These are phyloP conservation scores for Craspedostauros australis DNA, from an alignment of 108 stramenopile species.

Conservation along the genomic window DNA sequence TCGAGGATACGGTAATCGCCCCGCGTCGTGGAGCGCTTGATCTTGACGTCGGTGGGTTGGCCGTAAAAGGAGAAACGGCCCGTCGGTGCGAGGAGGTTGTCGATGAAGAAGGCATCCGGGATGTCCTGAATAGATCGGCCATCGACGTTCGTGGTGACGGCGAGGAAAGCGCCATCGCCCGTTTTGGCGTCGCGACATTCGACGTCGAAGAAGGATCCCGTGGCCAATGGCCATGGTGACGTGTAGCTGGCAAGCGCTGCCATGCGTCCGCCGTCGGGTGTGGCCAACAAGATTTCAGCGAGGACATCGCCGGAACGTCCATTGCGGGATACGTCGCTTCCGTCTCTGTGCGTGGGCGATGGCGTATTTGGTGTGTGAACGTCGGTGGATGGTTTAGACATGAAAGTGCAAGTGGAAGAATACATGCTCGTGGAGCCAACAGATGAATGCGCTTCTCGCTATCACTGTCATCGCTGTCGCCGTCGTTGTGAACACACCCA, in stretches of 20 bases:
- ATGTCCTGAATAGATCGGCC: constrained; percentile 31
- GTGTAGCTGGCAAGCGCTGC: constrained; percentile 41
- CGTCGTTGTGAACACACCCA: too few relatives aligned
- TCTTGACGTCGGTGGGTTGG: constrained; percentile 54
- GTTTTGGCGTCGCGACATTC: constrained; percentile 50
- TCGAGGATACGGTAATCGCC: constrained; percentile 43
- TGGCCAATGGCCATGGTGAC: constrained; percentile 51
- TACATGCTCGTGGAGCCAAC: too few relatives aligned
- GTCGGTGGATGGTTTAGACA: too few relatives aligned
- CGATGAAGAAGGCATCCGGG: constrained; percentile 41
- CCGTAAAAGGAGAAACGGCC: constrained; percentile 70
- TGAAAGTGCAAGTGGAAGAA: too few relatives aligned
- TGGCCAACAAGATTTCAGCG: constrained; percentile 52
- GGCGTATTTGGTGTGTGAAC: too few relatives aligned
- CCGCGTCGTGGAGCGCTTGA: constrained; percentile 29
- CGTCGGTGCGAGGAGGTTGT: constrained; percentile 39
- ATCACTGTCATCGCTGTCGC: too few relatives aligned
- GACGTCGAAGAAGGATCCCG: constrained; percentile 51
- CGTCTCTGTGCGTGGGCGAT: constrained; percentile 47
- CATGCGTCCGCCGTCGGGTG: constrained; percentile 9
- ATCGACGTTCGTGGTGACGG: constrained; percentile 20
- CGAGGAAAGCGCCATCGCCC: constrained; percentile 53
- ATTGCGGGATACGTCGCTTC: constrained; percentile 48
- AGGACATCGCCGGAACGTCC: constrained; percentile 32
- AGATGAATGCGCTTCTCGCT: too few relatives aligned